Base-by-base conservation (phyloP, 306 rosid genomes). In the Cucumis melo region DNA sequence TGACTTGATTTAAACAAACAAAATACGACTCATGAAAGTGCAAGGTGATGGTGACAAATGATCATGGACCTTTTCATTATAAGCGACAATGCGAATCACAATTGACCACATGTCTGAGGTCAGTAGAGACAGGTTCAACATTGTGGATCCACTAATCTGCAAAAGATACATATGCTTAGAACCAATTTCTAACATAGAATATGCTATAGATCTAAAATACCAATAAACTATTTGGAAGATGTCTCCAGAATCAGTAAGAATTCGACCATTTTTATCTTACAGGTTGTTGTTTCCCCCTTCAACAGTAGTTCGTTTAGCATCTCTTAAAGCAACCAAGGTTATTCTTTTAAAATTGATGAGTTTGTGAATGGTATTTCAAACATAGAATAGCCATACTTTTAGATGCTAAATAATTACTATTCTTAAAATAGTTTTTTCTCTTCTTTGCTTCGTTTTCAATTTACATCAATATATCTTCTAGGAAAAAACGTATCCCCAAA, bases 91-190 rank as follows among this genome's bases (percentile, higher is more conserved):
- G 74, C 98, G 98, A 82, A 94, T 94, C 74, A 94, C 64, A 68
- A 90, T 92, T 1, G 98, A 84, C 97, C 98, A 94, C 98, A 94
- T 94, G 87, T 94, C 98, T 13, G 98, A 94, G 75, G 98, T 94
- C 65, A 94, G 85, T 81, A 94, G 84, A 63, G 98, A 94, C 81
- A 94, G 88, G 82, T 94, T 94, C 55, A 94, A 88, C 98, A 94
- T 94, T 64, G 98, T 90, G 41, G 98, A 87, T 53, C 98, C 98
- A 41, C 82, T 87, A 53, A 73, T 80, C 98, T 94, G 93, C 82
- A n/a, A 80, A 75, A 32, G 13, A 41, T 39, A 14, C 21, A 48
- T 17, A 71, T 8, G 51, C 17, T 71, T 46, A 71, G 59, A 48
- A 48, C 23, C 76, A 48, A 23, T 20, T 44, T 41, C 38, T 8